Evolutionary conservation across 2,329 filamentous ascomycete genomes (phyloP).

Genomic region (Parastagonospora avenae): DNA sequence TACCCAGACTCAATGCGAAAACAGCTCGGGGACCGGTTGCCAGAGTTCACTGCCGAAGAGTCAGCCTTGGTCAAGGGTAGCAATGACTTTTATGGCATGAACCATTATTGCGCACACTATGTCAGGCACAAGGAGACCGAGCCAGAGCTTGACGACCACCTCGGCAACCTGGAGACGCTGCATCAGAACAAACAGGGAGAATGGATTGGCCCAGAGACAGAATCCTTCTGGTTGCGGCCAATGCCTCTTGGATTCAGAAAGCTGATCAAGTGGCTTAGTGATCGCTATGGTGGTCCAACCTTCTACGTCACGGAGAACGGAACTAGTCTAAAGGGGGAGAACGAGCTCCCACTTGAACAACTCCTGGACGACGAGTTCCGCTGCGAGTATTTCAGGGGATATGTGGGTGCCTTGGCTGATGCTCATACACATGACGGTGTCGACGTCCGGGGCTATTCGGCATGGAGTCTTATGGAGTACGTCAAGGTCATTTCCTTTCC

Average conservation of each 20-base stretch:
- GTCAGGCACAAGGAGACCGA: constrained; percentile 72
- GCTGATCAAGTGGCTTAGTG: constrained; percentile 62
- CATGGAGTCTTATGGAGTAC: constrained; percentile 84
- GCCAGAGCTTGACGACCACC: constrained; percentile 68
- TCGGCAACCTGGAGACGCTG: constrained; percentile 76
- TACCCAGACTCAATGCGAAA: constrained; percentile 84
- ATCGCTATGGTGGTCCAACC: constrained; percentile 74
- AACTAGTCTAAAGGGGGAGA: constrained; percentile 82
- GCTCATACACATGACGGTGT: constrained; percentile 75
- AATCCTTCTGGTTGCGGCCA: constrained; percentile 80
- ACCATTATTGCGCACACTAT: constrained; percentile 90
- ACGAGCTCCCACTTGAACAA: constrained; percentile 70
- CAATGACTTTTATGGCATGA: constrained; percentile 95
- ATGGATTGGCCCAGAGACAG: constrained; percentile 79
- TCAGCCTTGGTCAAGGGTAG: constrained; percentile 76
- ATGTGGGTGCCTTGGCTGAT: constrained; percentile 76
- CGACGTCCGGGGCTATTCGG: constrained; percentile 79
- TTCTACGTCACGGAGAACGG: constrained; percentile 93
- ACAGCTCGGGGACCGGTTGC: constrained; percentile 79
- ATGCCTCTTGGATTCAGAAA: constrained; percentile 77
- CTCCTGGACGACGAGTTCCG: constrained; percentile 84
- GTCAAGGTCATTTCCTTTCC: constrained; percentile 34
- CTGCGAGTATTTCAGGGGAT: constrained; percentile 76
- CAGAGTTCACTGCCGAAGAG: constrained; percentile 75
- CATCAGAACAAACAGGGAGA: constrained; percentile 74